Conservation (phyloP, 225 moss, liverwort and hornwort genomes). For the Rhytidiadelphus loreus region DNA sequence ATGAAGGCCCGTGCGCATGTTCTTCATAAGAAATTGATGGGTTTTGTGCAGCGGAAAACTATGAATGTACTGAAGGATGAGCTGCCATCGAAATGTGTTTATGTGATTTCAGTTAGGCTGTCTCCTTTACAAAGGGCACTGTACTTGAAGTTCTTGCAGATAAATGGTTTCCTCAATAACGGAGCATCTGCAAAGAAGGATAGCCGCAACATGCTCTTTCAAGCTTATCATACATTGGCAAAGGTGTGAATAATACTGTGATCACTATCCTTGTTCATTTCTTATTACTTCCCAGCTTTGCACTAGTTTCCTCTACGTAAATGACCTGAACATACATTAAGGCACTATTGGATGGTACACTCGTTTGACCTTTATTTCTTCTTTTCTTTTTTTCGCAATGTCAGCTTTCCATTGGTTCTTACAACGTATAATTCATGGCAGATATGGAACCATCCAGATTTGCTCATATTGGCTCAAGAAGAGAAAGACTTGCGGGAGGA, state of each 20-base stretch:
- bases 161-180: conserved; percentile 38
- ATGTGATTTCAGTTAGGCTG: conserved; percentile 83
- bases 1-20: conserved; percentile 81
- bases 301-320: not conserved
- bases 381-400: not conserved
- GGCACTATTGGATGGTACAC: not conserved
- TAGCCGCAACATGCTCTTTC: conserved; percentile 49
- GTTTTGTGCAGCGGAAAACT: conserved; percentile 90
- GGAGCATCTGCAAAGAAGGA: conserved; percentile 9
- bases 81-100: conserved; percentile 89
- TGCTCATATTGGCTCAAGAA: conserved; percentile 72
- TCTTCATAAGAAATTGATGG: conserved; percentile 68
- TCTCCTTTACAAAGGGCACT: conserved; percentile 73
- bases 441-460: conserved; percentile 98
- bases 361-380: not conserved
- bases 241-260: conserved; percentile 30
- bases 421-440: conserved; percentile 4
- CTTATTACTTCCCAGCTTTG: not conserved
- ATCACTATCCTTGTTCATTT: not conserved
- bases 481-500: conserved; percentile 55
- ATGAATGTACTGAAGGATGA: conserved; percentile 78
- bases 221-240: conserved; percentile 76
- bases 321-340: not conserved
- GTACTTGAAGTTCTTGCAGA: conserved; percentile 61
- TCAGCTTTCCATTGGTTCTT: not conserved